Base-by-base conservation (phyloP, 2,329 filamentous ascomycete genomes). In the Penicillium palitans region DNA sequence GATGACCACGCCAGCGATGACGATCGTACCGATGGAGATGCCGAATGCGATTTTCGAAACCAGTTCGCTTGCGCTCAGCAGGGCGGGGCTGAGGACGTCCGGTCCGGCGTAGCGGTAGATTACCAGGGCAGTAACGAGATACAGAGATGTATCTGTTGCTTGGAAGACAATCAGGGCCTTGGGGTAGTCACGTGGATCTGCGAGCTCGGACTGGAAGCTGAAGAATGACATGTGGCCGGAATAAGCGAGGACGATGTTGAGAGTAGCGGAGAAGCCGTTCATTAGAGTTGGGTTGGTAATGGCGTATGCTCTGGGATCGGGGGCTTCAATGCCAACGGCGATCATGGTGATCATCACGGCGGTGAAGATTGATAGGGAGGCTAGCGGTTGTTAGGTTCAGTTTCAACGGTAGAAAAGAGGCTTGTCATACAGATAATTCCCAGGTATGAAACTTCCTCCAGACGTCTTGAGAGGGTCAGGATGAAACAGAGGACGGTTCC, bases 1-100 rank as follows among this genome's bases (percentile, higher is more conserved):
- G 66, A 88, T 86, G 56, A 90, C 86, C 15, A 90, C 86, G 44
- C 87, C 88, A 0, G 87, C 86, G 47, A 90, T 83, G 31, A 90
- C 77, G 55, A 90, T 89, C 3, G 88, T 90, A 8, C 87, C 87
- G 4, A 87, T 81, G 1, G 87, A 88, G 56, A 90, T 77, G 24
- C 85, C 87, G 74, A 85, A 90, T 8, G 87, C 86, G 7, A 87
- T 76, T 68, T 89, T 89, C 35, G 82, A 80, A 57, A 90, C 75
- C 0, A 80, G 64, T 4, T 70, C 71, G 1, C 81, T 79, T 13
- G 87, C 82, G 0, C 87, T 88, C 17, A 84, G 83, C 1, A 91
- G 80, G 0, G 89, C 88, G 0, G 88, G 89, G 1, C 84, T 86
- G 1, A 80, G 78, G 5, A 90, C 87, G n/a, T 80, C 72, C 0